A percentile compares a stretch with the other conserved stretches of the same genome.
Evolutionary conservation across 2,329 filamentous ascomycete species (phyloP).

Genomic region (Pseudocercospora fijiensis): DNA sequence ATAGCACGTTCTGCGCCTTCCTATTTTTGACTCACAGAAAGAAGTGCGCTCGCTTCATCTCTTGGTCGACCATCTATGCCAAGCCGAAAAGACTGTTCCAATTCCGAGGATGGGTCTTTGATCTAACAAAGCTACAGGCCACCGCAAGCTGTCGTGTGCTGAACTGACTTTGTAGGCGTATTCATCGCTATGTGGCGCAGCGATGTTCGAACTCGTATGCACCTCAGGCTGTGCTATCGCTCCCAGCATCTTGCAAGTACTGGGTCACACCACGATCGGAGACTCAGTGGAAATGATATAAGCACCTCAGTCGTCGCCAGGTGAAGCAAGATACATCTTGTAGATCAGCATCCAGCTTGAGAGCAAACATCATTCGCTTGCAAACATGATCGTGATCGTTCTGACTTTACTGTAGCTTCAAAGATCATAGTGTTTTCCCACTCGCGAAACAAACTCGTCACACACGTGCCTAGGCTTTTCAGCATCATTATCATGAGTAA

Average conservation of each 20-base stretch:
- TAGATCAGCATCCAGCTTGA: not conserved
- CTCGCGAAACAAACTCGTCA: not conserved
- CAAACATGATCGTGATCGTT: slow-evolving; percentile 5
- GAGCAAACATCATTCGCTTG: slow-evolving; percentile 11
- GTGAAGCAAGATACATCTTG: not conserved
- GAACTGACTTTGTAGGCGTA: slow-evolving; percentile 2
- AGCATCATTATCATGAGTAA: slow-evolving; percentile 14
- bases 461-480: too few species aligned
- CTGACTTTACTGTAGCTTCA: slow-evolving; percentile 14
- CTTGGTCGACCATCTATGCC: not conserved
- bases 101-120: not conserved
- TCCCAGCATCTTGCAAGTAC: not conserved
- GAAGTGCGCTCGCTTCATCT: not conserved
- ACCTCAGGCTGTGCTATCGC: not conserved
- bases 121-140: slow-evolving; percentile 12
- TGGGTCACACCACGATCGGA: not conserved
- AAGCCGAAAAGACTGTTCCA: not conserved
- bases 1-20: not conserved
- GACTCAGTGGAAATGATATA: not conserved
- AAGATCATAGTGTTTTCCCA: not conserved
- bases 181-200: slow-evolving; percentile 1
- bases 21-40: not conserved
- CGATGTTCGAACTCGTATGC: not conserved
- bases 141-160: slow-evolving; percentile 37
- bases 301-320: not conserved